phyloP scores from a whole-genome alignment of 208 protist species.

The Balamuthia mandrillaris region DNA sequence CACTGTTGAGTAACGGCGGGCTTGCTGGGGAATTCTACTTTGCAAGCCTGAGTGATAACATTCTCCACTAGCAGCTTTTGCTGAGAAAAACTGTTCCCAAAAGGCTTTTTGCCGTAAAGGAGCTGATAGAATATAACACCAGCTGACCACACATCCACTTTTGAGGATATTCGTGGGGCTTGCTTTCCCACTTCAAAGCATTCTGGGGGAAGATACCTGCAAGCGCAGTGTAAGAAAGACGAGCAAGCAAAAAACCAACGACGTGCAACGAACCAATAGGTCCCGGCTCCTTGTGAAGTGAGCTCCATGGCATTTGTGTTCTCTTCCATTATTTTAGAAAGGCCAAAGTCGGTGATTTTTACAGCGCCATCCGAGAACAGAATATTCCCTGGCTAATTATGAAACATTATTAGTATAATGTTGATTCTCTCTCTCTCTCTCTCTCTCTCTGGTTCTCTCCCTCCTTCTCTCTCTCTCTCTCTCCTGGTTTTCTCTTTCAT shows the following conservation, averaged over 20 bases:
- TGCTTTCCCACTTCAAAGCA: conserved; percentile 80
- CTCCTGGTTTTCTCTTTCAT: too few relatives aligned
- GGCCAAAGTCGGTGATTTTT: conserved; percentile 96
- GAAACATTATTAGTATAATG: too few relatives aligned
- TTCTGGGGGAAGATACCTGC: conserved; percentile 87
- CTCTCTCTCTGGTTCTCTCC: too few relatives aligned
- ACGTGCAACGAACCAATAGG: conserved; percentile 83
- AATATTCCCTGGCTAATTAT: conserved; percentile 66
- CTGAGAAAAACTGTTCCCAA: conserved; percentile 86
- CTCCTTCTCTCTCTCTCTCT: too few relatives aligned
- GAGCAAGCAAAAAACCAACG: not conserved
- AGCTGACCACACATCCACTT: conserved; percentile 83
- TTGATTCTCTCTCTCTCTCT: too few relatives aligned
- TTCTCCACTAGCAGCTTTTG: conserved; percentile 44
- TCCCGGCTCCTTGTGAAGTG: conserved; percentile 90
- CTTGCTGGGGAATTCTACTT: conserved; percentile 37
- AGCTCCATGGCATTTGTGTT: conserved; percentile 82
- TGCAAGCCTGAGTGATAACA: conserved; percentile 9
- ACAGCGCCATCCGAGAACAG: conserved; percentile 62
- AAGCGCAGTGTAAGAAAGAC: too few relatives aligned
- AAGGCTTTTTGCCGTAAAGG: conserved; percentile 88
- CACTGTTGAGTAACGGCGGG: not conserved
- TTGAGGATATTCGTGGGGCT: conserved; percentile 78
- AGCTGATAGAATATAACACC: conserved; percentile 93
- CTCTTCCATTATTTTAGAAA: conserved; percentile 87